phyloP scores from a whole-genome alignment of 352 stramenopile species.

The Phytopythium chamaehyphon region DNA sequence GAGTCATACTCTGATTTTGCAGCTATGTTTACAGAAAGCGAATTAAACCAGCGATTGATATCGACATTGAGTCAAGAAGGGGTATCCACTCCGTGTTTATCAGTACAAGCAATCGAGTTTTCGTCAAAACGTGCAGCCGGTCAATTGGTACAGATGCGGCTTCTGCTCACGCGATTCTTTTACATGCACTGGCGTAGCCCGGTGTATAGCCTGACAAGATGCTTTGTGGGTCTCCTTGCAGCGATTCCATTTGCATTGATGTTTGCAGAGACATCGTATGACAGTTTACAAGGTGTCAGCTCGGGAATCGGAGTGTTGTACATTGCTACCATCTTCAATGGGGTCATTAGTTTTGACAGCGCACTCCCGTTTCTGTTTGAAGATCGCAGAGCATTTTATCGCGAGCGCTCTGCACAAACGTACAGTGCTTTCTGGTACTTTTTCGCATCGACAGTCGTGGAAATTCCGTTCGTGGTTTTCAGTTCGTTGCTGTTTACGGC shows the following conservation, averaged over 20 bases:
- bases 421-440: constrained; percentile 71
- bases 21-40: constrained; percentile 15
- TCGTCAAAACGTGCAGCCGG: constrained; percentile 16
- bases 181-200: constrained; percentile 80
- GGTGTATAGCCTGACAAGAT: constrained; percentile 75
- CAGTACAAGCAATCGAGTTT: constrained; percentile 10
- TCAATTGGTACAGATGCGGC: constrained; percentile 18
- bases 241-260: constrained; percentile 10
- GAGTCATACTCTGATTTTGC: constrained; percentile 16
- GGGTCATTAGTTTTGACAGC: constrained; percentile 42
- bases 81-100: not conserved
- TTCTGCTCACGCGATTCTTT: constrained; percentile 34
- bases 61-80: constrained; percentile 12
- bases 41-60: constrained; percentile 10
- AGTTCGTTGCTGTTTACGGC: constrained; percentile 23
- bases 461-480: constrained; percentile 46
- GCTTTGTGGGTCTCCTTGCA: constrained; percentile 8
- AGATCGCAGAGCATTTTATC: constrained; percentile 68
- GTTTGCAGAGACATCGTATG: constrained; percentile 16
- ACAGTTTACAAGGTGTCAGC: constrained; percentile 25
- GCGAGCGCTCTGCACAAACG: constrained; percentile 61
- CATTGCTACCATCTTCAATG: constrained; percentile 58
- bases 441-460: constrained; percentile 58
- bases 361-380: constrained; percentile 81
- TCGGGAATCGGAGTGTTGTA: constrained; percentile 61